Base-by-base conservation (phyloP, 768 basidiomycete genomes). In the Serpula lacrymans region DNA sequence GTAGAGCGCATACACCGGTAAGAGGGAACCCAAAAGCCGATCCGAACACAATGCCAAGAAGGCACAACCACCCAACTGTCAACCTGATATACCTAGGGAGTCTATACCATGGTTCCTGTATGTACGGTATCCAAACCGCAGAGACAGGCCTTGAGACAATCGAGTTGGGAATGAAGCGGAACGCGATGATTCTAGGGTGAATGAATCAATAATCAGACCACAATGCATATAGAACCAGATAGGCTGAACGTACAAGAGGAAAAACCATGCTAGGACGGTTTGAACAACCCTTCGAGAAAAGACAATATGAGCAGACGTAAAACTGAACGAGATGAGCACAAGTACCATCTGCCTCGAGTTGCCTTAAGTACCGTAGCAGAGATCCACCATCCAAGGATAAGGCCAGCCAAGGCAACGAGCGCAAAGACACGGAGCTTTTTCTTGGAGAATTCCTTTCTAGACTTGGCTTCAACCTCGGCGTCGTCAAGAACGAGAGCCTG, bases 341-440 rank as follows among this genome's bases (percentile, higher is more conserved):
- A 68, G 45, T 63, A 78, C 86, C 88, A 92, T 67, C 86, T 72
- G 60, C 77, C 81, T 37, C 88, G 77, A 3, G 89, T 90, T 5
- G 71, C 78, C 39, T 67, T 51, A 35, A 91, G 62, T 10, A 88
- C 58, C 0, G 78, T 88, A 7, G 88, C 64, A 45, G 82, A 83
- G 25, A 92, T 80, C 88, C 88, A 92, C 88, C 88, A 92, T 29
- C 76, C 88, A 30, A 90, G 66, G 48, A 92, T 87, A 36, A 82
- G 56, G 10, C 69, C 52, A 8, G 81, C 83, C 1, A 82, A 47
- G 12, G 51, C 77, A 34, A 59, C 60, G 25, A 89, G 65, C 34
- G 80, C 55, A 50, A 64, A 63, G n/a, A 71, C 68, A 10, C 72
- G 67, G 39, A 61, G 49, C 41, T 41, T 61, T 43, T 42, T 51